Percentiles rank a stretch among this genome's conserved stretches.
Evolutionary conservation across 2,329 filamentous ascomycete species (phyloP).

Genomic region (Fusarium sp.): DNA sequence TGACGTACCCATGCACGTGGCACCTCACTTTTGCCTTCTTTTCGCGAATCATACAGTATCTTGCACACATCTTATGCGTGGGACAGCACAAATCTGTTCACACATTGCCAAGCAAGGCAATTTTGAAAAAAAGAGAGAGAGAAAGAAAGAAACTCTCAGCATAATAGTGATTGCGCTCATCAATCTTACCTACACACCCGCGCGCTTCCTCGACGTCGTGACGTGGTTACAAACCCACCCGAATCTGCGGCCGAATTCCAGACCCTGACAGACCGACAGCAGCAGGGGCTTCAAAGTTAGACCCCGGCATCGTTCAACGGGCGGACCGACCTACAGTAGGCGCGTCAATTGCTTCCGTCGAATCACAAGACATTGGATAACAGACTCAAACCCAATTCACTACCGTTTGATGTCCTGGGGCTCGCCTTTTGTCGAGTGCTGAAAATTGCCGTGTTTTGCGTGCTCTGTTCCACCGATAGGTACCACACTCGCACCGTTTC

Average conservation of each 20-base stretch:
- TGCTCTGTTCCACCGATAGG: slow-evolving; percentile 12
- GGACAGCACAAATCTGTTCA: neutral
- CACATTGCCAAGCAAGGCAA: slow-evolving; percentile 12
- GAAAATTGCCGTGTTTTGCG: slow-evolving; percentile 5
- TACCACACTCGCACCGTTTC: neutral
- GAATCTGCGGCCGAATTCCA: slow-evolving; percentile 39
- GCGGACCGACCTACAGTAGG: slow-evolving; percentile 5
- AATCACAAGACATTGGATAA: slow-evolving; percentile 26
- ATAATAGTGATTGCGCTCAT: slow-evolving; percentile 23
- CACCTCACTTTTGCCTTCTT: neutral
- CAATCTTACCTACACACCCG: slow-evolving; percentile 23
- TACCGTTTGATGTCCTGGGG: slow-evolving; percentile 11
- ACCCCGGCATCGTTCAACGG: slow-evolving; percentile 18
- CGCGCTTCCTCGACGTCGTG: slow-evolving; percentile 32
- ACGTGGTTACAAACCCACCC: slow-evolving; percentile 46
- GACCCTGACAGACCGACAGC: slow-evolving; percentile 30
- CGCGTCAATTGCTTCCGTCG: slow-evolving; percentile 33
- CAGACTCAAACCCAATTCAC: slow-evolving; percentile 22
- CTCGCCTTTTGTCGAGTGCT: slow-evolving; percentile 6
- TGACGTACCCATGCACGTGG: slow-evolving; percentile 22
- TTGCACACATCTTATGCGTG: neutral
- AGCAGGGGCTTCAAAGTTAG: slow-evolving; percentile 16
- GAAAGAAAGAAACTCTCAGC: slow-evolving; percentile 12
- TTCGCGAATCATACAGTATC: slow-evolving; percentile 8
- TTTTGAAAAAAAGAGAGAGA: neutral